Base-by-base conservation (phyloP, 1,284 basidiomycete species). In the Trichosporon ovoides region DNA sequence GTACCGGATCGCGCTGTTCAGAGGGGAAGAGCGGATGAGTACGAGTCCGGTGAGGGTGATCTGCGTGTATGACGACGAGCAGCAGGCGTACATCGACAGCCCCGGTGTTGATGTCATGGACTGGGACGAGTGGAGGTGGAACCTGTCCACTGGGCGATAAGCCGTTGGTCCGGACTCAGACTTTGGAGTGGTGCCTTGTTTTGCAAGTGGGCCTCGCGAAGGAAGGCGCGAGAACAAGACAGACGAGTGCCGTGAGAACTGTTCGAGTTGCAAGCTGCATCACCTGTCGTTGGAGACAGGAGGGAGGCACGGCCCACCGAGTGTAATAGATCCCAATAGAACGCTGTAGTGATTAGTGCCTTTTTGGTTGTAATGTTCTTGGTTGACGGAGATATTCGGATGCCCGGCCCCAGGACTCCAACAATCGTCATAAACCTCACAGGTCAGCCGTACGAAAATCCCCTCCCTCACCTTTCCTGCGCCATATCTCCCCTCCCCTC, bases 51-150 rank as follows among this genome's bases (percentile, higher is more conserved):
- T 68, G 11, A 64, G 74, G n/a, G 66, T 65, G 40, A 53, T 76
- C 9, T 76, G 74, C 50, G 66, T 70, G 6, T 73, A 68, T 50
- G 57, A 62, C 40, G 46, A 60, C n/a, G 71, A 68, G 0, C 64
- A 65, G 55, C 50, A 51, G 13, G 73, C 72, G 14, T 72, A 68
- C 59, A 60, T 58, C 13, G 52, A 59, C 18, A 69, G 68, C 5
- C 37, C 59, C 6, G 69, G 68, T 0, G 70, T 66, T 2, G 22
- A 51, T 11, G 33, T 75, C 18, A 57, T 68, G 36, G 74, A 76
- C 54, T 33, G 68, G 2, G 73, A 75, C 59, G 69, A 74, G 28
- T 76, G 74, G 74, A 37, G 61, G 19, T 76, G 70, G 72, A 56
- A 56, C 33, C 62, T 65, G 24, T 36, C 48, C 37, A n/a, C n/a